phyloP scores from a whole-genome alignment of 2,329 filamentous ascomycete genomes.

The Fusarium sp. region DNA sequence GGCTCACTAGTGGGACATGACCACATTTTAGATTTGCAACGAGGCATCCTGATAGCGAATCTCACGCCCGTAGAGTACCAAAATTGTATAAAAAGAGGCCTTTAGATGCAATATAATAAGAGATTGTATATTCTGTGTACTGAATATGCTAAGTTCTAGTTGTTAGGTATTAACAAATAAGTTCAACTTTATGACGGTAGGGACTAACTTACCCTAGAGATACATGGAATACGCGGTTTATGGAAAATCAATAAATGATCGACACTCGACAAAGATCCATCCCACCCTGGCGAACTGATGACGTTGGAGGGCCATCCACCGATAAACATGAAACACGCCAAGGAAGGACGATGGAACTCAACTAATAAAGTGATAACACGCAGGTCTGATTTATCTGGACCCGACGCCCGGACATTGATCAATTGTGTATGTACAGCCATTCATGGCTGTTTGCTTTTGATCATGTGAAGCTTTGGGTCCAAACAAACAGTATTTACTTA shows the following conservation, averaged over 20 bases:
- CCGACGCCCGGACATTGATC: background rate
- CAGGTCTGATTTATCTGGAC: constrained; percentile 4
- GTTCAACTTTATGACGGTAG: background rate
- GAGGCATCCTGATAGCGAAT: background rate
- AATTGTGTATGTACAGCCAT: background rate
- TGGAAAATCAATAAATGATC: constrained; percentile 15
- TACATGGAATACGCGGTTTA: background rate
- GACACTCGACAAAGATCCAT: constrained; percentile 20
- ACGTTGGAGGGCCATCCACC: constrained; percentile 15
- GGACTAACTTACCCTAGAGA: constrained; percentile 16
- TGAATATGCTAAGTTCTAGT: background rate
- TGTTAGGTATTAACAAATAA: background rate
- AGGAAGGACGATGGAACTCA: constrained; percentile 5
- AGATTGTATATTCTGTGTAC: background rate
- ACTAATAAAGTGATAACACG: background rate
- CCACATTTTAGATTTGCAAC: background rate
- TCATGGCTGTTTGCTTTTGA: background rate
- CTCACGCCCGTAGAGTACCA: too few species aligned
- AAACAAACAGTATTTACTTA: background rate
- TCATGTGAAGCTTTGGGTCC: background rate
- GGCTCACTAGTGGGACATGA: background rate
- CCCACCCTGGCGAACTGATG: constrained; percentile 8
- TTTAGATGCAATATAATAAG: background rate
- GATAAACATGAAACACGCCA: constrained; percentile 38
- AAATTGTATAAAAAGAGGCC: background rate